phyloP scores from a whole-genome alignment of 352 stramenopile genomes.

The Pythium myriotylum region DNA sequence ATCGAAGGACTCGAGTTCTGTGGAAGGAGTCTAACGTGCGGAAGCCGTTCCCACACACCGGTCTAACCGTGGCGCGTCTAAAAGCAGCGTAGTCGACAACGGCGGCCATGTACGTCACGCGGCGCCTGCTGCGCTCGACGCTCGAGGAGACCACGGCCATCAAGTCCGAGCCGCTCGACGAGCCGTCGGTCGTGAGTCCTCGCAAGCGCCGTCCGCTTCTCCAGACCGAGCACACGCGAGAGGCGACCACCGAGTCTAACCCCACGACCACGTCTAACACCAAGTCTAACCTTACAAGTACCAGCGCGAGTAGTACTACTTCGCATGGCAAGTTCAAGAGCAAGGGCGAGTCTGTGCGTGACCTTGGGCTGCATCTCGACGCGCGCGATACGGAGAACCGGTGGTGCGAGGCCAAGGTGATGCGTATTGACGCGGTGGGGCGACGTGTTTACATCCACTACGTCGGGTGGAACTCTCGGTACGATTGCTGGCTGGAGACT shows the following conservation, averaged over 20 bases:
- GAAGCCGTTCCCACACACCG: neutral
- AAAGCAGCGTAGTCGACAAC: neutral
- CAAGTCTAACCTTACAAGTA: no score
- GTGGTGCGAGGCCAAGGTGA: conserved; percentile 66
- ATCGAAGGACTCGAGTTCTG: conserved; percentile 13
- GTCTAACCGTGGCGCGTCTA: conserved; percentile 5
- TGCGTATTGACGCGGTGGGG: conserved; percentile 43
- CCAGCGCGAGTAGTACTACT: no score
- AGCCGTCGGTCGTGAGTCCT: conserved; percentile 1
- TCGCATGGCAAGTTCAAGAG: conserved; percentile 22
- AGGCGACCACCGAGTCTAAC: conserved; percentile 2
- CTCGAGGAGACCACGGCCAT: conserved; percentile 29
- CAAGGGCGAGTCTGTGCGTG: conserved; percentile 13
- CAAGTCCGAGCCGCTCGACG: conserved; percentile 7
- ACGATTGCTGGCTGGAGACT: conserved; percentile 60
- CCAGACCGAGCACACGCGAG: conserved; percentile 2
- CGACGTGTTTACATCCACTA: conserved; percentile 64
- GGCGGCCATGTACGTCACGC: conserved; percentile 60
- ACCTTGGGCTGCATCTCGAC: conserved; percentile 58
- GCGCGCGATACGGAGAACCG: conserved; percentile 53
- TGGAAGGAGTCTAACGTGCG: conserved; percentile 3
- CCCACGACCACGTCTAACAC: neutral
- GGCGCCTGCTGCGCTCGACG: conserved; percentile 62
- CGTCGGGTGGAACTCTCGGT: conserved; percentile 77
- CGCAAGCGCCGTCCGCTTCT: conserved; percentile 22